Base-by-base conservation (phyloP, 108 stramenopile genomes). In the Fistulifera solaris region DNA sequence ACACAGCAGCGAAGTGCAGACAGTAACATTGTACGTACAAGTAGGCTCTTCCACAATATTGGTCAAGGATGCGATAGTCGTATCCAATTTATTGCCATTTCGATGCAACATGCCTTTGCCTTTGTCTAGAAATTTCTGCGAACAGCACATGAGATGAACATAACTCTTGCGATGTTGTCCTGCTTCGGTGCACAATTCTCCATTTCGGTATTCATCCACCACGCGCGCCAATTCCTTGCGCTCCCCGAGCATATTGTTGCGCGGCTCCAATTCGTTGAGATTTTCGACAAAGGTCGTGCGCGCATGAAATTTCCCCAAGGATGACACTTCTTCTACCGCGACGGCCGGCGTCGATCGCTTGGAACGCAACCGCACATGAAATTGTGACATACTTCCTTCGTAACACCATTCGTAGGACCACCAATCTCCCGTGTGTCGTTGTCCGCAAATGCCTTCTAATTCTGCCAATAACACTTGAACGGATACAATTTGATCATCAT, bases 361-460 rank as follows among this genome's bases (percentile, higher is more conserved):
- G 16, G 35, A 27, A 6, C 71, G 53, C 15, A 73, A 56, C 15
- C 68, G 44, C 4, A 90, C 56, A 56, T 94, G 93, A 63, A 94
- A 94, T 63, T 94, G 93, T 8, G 63, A 61, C 25, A 87, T 54
- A 39, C 61, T 58, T 26, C 74, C 59, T 24, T 78, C 43, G 50
- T 80, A 76, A 54, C 93, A 94, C 84, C 85, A 88, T 70, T 94
- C 92, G 47, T 89, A 94, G n/a, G 78, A 79, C 92, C 92, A 94
- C 81, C 85, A 87, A 8, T 35, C 31, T 10, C 80, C 86, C 15
- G 61, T 40, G 60, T 93, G 85, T 1, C 65, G 48, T 55, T 93
- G 91, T 8, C 76, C 59, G 59, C 91, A 93, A 35, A 78, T 12
- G 1, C 70, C 81, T 24, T 63, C 40, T 17, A 93, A 56, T 22